These are phyloP conservation scores for Cladophialophora bantiana DNA, from an alignment of 2,329 filamentous ascomycete species.

Conservation along the genomic window DNA sequence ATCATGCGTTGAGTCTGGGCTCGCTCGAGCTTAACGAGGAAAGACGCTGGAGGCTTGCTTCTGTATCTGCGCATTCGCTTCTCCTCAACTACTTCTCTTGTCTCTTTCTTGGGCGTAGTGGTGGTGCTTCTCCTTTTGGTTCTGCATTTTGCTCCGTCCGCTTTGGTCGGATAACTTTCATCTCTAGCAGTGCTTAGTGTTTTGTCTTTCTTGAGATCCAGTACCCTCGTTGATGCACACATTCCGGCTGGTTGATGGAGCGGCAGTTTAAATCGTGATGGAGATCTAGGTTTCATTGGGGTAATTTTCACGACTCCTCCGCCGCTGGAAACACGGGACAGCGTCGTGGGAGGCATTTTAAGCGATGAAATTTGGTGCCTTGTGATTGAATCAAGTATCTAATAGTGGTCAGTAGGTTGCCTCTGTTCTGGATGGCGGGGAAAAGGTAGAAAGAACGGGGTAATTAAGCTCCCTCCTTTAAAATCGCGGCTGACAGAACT, in stretches of 20 bases:
- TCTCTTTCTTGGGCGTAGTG: background rate
- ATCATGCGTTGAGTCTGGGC: constrained; percentile 63
- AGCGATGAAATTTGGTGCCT: background rate
- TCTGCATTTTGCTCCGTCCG: background rate
- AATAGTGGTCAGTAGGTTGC: no score
- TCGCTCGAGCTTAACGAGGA: constrained; percentile 56
- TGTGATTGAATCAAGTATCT: background rate
- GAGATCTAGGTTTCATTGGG: background rate
- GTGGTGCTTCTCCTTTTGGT: background rate
- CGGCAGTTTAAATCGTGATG: background rate
- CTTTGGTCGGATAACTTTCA: background rate
- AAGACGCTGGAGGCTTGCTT: constrained; percentile 54
- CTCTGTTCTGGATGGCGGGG: no score
- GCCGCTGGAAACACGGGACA: background rate
- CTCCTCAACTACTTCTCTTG: constrained; percentile 41
- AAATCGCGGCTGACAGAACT: no score
- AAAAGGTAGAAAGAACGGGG: no score
- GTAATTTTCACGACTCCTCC: constrained; percentile 10
- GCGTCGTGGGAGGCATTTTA: constrained; percentile 5
- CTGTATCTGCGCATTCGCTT: constrained; percentile 52
- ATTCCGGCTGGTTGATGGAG: background rate
- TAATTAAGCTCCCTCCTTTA: no score
- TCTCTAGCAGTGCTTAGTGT: background rate
- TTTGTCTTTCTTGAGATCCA: background rate
- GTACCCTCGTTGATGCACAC: background rate